Evolutionary conservation across 2,329 filamentous ascomycete genomes (phyloP), one percentile per base, ranked within the genome.

Genomic region (Sporothrix schenckii): DNA sequence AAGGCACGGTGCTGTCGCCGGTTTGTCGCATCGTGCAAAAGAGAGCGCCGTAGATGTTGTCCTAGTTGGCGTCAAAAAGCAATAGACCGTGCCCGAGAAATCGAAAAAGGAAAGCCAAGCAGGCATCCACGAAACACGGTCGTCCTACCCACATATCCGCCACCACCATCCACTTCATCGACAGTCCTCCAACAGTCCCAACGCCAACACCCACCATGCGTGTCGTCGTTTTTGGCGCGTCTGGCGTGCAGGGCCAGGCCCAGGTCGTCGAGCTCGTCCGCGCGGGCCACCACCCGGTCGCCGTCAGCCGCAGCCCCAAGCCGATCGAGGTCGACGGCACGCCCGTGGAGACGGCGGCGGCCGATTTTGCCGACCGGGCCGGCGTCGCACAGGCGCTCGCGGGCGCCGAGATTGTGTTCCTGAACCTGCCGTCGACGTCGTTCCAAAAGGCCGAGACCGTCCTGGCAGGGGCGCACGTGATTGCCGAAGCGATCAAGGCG

Each of bases 401-500:
- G 65, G 10, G 74, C 67, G 21, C 60, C 68, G 75, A 76, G 13
- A 70, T 74, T 13, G 69, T 76, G 30, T 76, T 77, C 66, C 72
- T 77, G 49, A 77, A 77, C 60, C 65, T 77, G 13, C 76, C 76
- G 19, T 76, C 76, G 10, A 76, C 75, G 3, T 76, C 75, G 0
- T 77, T 77, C 63, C 75, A 77, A 47, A 49, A 68, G 2, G 68
- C 72, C 0, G 81, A 77, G 1, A 89, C 86, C 0, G 83, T 85
- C 0, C 81, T 79, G 21, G 83, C 85, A 6, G 87, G 85, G 0
- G 88, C 87, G 67, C 88, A 84, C 0, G 83, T 86, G 2, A 90
- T 80, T 1, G 89, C 88, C 30, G 81, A 83, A 0, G 82, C 81
- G 69, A 87, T 84, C 0, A 50, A 58, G 50, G 89, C 85, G 1